Evolutionary conservation across 169 alveolate species (phyloP), one percentile per base, ranked within the genome.

Genomic region (Cryptosporidium tyzzeri): DNA sequence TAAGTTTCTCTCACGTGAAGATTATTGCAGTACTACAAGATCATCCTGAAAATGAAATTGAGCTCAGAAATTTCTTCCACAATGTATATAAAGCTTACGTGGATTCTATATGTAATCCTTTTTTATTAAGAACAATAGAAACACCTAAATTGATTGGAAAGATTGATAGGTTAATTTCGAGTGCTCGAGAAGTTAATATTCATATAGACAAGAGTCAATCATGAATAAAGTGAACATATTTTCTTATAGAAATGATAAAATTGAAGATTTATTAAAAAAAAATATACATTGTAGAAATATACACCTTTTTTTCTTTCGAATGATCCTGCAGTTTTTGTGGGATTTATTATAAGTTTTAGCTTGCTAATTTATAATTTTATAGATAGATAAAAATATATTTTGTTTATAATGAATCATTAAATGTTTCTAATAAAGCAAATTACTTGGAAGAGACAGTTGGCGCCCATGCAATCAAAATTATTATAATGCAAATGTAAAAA

Each of bases 101-200:
- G 48, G 89, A 80, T 59, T 45, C 89, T 61, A 23, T 80, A 61
- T 80, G 89, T 23, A 80, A 80, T 65, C 89, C 89, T 12, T 80
- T 80, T 21, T 26, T 80, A 5, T 53, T 80, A 23, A 59, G 75
- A 48, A 80, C 89, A n/a, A 65, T 80, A 37, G 89, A 80, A 65
- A 80, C 89, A 8, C 89, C 89, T 10, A 80, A 80, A 61, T 65
- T 80, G 9, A 16, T 80, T 37, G 37, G 68, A 12, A 80, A 65
- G n/a, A 41, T 80, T 9, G 89, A 80, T 35, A 31, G 41, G 8
- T 80, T 80, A 45, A 41, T 80, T 23, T 61, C 55, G 10, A 39
- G 16, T 9, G 89, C 45, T 37, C 45, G 86, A 5, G 86, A 59
- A 39, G 59, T n/a, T 59, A 65, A 41, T 26, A 23, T 44, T 61